phyloP scores from a whole-genome alignment of 2,329 filamentous ascomycete genomes.

The Pseudogymnoascus sp. region DNA sequence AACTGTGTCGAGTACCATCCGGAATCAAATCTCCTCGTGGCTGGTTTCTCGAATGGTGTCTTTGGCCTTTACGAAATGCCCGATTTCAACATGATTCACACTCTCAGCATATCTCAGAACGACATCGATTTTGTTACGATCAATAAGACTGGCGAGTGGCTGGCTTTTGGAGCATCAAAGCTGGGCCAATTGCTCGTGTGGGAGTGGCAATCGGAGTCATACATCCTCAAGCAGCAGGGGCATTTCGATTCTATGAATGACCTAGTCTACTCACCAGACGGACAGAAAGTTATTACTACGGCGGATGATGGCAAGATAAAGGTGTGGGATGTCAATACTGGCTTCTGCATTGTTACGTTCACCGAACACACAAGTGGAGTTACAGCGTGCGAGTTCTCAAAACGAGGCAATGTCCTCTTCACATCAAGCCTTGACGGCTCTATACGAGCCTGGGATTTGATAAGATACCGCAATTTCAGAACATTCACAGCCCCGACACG shows the following conservation, averaged over 20 bases:
- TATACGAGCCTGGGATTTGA: slow-evolving; percentile 89
- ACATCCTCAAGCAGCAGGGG: slow-evolving; percentile 95
- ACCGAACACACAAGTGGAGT: slow-evolving; percentile 94
- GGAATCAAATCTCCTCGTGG: slow-evolving; percentile 82
- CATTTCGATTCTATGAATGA: slow-evolving; percentile 96
- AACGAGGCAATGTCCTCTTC: slow-evolving; percentile 91
- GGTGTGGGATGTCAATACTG: slow-evolving; percentile 93
- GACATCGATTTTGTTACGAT: slow-evolving; percentile 93
- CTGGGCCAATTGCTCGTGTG: slow-evolving; percentile 94
- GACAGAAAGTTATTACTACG: slow-evolving; percentile 84
- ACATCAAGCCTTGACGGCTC: slow-evolving; percentile 93
- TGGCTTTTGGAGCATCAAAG: slow-evolving; percentile 93
- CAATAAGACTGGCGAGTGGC: slow-evolving; percentile 91
- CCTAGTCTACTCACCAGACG: slow-evolving; percentile 86
- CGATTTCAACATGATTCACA: slow-evolving; percentile 92
- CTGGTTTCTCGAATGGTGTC: slow-evolving; percentile 88
- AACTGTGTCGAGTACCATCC: slow-evolving; percentile 88
- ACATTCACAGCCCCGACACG: slow-evolving; percentile 93
- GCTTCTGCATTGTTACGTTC: slow-evolving; percentile 97
- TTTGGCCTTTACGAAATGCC: slow-evolving; percentile 95
- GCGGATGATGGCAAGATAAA: slow-evolving; percentile 98
- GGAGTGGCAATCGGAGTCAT: slow-evolving; percentile 99
- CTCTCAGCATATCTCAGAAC: slow-evolving; percentile 86
- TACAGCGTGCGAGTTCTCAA: slow-evolving; percentile 89
- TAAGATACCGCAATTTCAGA: slow-evolving; percentile 92